phyloP scores from a whole-genome alignment of 306 rosid genomes.

The Dalbergia oliveri region DNA sequence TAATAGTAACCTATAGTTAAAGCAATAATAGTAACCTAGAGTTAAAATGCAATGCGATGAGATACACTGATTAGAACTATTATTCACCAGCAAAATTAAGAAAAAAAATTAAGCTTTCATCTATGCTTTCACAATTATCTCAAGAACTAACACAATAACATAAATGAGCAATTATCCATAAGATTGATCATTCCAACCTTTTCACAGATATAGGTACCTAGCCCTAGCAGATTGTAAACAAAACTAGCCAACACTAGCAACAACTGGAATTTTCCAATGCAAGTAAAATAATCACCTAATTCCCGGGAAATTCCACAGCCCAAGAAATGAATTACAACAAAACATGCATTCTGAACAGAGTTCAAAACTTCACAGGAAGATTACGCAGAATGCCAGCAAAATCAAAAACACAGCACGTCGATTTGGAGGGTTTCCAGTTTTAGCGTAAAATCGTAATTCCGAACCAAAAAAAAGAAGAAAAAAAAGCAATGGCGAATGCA shows the following conservation, averaged over 20 bases:
- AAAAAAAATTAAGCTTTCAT: not conserved
- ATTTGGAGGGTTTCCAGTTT: conserved; percentile 14
- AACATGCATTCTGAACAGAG: not conserved
- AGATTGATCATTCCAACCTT: not conserved
- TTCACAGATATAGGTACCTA: not conserved
- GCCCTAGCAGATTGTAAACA: not conserved
- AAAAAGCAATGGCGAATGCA: not conserved
- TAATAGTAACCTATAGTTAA: not conserved
- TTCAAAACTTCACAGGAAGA: not conserved
- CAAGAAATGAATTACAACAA: not conserved
- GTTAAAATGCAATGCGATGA: not conserved
- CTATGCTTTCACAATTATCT: not conserved
- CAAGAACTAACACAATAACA: not conserved
- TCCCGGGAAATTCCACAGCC: not conserved
- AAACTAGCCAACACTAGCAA: not conserved
- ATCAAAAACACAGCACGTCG: not conserved
- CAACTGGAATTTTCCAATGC: not conserved
- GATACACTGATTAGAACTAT: not conserved
- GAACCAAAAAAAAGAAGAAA: not conserved
- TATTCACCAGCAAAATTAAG: conserved; percentile 8
- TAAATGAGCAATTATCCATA: not conserved
- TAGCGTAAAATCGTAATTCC: not conserved
- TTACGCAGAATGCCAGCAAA: not conserved
- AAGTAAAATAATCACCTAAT: not conserved
- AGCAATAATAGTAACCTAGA: not conserved